A percentile compares a stretch with the other conserved stretches of the same genome.
These are phyloP conservation scores for Naganishia kalamii DNA, from an alignment of 768 basidiomycete species.

Conservation along the genomic window DNA sequence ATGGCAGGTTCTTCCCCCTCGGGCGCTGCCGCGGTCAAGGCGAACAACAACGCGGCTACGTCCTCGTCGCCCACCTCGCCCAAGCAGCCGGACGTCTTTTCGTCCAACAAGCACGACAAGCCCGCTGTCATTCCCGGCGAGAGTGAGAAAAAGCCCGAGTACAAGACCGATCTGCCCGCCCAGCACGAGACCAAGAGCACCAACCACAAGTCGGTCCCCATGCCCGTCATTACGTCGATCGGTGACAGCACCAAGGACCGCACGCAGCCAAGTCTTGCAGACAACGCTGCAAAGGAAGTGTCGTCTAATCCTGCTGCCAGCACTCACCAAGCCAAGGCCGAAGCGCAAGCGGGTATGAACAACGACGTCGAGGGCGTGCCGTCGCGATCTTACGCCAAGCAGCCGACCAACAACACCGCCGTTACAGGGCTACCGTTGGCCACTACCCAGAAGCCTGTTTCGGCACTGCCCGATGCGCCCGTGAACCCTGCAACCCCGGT, in stretches of 20 bases:
- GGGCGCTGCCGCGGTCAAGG: neutral
- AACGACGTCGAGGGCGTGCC: conserved; percentile 16
- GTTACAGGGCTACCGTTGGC: conserved; percentile 14
- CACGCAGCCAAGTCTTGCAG: conserved; percentile 23
- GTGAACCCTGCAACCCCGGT: conserved; percentile 27
- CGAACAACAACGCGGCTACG: conserved; percentile 8
- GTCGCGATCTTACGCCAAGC: conserved; percentile 19
- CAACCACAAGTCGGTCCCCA: conserved; percentile 40
- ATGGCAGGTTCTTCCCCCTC: conserved; percentile 10
- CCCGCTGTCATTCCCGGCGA: neutral
- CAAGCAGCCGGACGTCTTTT: conserved; percentile 20
- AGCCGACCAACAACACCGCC: conserved; percentile 8
- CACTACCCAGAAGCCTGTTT: conserved; percentile 16
- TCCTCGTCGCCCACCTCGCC: conserved; percentile 5
- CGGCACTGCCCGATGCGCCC: conserved; percentile 12
- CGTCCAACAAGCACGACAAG: conserved; percentile 19
- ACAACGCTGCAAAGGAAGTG: conserved; percentile 32
- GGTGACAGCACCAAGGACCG: conserved; percentile 41
- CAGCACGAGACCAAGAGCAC: conserved; percentile 37
- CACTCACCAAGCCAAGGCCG: conserved; percentile 33
- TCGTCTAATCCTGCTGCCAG: conserved; percentile 29
- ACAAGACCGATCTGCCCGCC: conserved; percentile 37
- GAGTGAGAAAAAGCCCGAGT: conserved; percentile 12
- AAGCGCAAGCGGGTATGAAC: conserved; percentile 29
- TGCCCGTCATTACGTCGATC: conserved; percentile 38